Evolutionary conservation across 2,329 filamentous ascomycete species (phyloP), one percentile per base, ranked within the genome.

Genomic region (Calonectria fujianensis): DNA sequence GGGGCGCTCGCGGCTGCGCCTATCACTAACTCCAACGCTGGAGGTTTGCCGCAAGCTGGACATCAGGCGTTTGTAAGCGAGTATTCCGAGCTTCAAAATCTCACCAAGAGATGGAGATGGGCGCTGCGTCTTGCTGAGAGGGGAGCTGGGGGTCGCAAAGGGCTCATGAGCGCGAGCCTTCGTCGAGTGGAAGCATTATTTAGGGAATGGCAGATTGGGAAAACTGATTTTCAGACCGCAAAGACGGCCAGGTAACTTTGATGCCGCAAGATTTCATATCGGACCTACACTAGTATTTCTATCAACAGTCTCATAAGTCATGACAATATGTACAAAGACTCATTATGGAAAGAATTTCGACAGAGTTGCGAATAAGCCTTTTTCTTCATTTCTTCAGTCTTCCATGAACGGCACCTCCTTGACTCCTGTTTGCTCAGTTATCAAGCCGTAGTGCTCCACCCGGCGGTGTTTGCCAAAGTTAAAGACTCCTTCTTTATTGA

Each of bases 401-500:
- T 64, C 59, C 39, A 64, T 14, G 27, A 64, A 31, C 1, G 59
- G 59, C 7, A 48, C 37, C 16, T 64, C 59, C 32, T 64, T 24
- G 5, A 64, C 54, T 13, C 54, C 68, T 11, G 37, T 70, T 50
- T 70, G 68, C 29, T 61, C 16, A 13, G 31, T 48, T 27, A 70
- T 63, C 4, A n/a, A 31, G 13, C 35, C 31, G 18, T 70, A 70
- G 27, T 61, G 51, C 14, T 70, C 68, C 6, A 54, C 51, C 5
- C 68, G 39, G 6, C 68, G 35, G 45, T 70, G 68, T 10, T 59
- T 57, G 24, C 14, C 68, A 59, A 70, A 70, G 54, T 70, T 70
- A 29, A 70, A 70, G 5, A 71, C 69, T 3, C 32, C 59, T 65
- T 51, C 41, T n/a, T 71, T 71, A 18, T 45, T 64, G 14, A 45